Evolutionary conservation across 306 rosid genomes (phyloP), one percentile per base, ranked within the genome.

Genomic region (Sicyos baderoa): DNA sequence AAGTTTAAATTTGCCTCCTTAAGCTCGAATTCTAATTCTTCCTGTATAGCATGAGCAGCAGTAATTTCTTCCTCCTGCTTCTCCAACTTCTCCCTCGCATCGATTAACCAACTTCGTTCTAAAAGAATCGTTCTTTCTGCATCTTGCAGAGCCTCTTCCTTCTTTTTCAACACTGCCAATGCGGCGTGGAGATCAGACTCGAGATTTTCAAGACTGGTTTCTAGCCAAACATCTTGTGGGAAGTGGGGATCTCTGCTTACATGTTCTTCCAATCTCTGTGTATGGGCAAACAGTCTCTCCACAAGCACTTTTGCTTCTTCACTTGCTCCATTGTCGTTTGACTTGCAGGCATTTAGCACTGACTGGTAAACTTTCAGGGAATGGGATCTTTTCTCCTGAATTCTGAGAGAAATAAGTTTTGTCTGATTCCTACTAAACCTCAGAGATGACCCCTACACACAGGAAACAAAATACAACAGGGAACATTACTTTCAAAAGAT

Each of bases 221-320:
- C 88, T 3, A 76, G 71, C 68, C 70, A 83, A 73, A 58, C 76
- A 63, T 79, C 87, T 70, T 72, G 81, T 66, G 83, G 77, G 54
- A 18, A 62, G 57, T 9, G 72, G 55, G 83, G 77, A 68, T 79
- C 68, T 27, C 80, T 76, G 17, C 42, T 80, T 75, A 86, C 81
- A 75, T 71, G 89, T 35, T 85, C 75, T 69, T 88, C 95, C 78
- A 88, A 76, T 68, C 78, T 88, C 79, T 90, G 91, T 0, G 97
- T 88, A 83, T 85, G 90, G 54, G 83, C 85, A 75, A 86, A 93
- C 82, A 93, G 62, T 56, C 96, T 88, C 59, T 90, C 95, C 9
- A 90, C 93, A 52, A 93, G 91, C 77, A 84, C 62, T 79, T 89
- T 89, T 3, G 97, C 88, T 22, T 91, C 83, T 56, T 88, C 91